A percentile compares a stretch with the other conserved stretches of the same genome.
phyloP scores from a whole-genome alignment of 768 basidiomycete species.

The Harrya chromipes region DNA sequence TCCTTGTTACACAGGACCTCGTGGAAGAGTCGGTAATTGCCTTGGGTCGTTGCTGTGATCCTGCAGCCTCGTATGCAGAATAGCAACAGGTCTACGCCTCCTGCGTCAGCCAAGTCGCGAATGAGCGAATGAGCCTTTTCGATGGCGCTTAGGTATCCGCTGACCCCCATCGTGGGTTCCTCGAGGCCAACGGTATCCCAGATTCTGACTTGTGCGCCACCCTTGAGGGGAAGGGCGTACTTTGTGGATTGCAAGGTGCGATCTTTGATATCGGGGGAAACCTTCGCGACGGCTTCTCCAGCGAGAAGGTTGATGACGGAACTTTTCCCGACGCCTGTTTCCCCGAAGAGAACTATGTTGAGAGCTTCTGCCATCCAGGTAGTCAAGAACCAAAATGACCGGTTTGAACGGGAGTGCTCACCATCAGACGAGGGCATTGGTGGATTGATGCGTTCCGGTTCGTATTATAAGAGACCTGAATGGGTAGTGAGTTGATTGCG shows the following conservation, averaged over 20 bases:
- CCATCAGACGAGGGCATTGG: slow-evolving; percentile 21
- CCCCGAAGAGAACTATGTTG: slow-evolving; percentile 32
- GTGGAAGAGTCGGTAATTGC: slow-evolving; percentile 40
- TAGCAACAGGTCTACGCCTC: slow-evolving; percentile 34
- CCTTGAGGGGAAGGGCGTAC: slow-evolving; percentile 19
- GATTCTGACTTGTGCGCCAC: slow-evolving; percentile 12
- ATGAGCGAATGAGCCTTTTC: slow-evolving; percentile 29
- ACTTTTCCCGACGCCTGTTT: slow-evolving; percentile 39
- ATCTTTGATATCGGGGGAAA: slow-evolving; percentile 32
- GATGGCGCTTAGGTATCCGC: slow-evolving; percentile 26
- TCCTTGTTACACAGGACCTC: slow-evolving; percentile 37
- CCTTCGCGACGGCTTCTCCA: slow-evolving; percentile 24
- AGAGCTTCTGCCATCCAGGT: slow-evolving; percentile 7
- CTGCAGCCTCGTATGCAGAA: slow-evolving; percentile 38
- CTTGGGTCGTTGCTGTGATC: slow-evolving; percentile 27
- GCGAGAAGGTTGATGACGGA: slow-evolving; percentile 44
- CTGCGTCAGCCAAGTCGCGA: slow-evolving; percentile 20
- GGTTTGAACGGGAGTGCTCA: slow-evolving; percentile 6
- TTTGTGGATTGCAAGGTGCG: slow-evolving; percentile 32
- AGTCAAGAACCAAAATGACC: background rate
- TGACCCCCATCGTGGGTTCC: slow-evolving; percentile 28
- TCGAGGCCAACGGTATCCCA: slow-evolving; percentile 33
- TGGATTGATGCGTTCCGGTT: background rate
- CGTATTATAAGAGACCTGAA: slow-evolving; percentile 11
- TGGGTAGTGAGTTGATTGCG: background rate